A percentile compares a stretch with the other conserved stretches of the same genome.
Conservation (phyloP, 768 basidiomycete species). For the Hygrocybe coccinea region DNA sequence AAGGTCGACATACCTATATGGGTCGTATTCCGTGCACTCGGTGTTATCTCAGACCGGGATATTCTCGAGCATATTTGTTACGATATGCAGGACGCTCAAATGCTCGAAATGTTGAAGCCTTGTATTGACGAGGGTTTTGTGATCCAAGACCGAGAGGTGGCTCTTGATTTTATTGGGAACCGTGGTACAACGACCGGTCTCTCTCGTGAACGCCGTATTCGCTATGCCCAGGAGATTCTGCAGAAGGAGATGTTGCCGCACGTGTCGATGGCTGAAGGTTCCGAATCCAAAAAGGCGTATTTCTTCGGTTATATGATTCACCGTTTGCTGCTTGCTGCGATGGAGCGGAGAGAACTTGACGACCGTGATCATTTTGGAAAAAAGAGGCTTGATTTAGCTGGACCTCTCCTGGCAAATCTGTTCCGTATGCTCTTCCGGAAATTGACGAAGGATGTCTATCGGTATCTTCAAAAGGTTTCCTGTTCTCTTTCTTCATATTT, state of each 20-base stretch:
- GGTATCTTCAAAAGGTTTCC: slow-evolving; percentile 89
- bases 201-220: slow-evolving; percentile 85
- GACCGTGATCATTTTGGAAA: slow-evolving; percentile 99
- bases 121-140: slow-evolving; percentile 99
- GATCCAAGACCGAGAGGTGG: slow-evolving; percentile 95
- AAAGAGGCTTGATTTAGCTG: slow-evolving; percentile 93
- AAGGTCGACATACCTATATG: slow-evolving; percentile 98
- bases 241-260: slow-evolving; percentile 99
- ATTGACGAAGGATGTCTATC: slow-evolving; percentile 93
- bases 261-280: slow-evolving; percentile 92
- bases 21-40: slow-evolving; percentile 97
- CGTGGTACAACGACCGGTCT: slow-evolving; percentile 93
- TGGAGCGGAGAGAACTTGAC: slow-evolving; percentile 93
- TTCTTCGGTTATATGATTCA: slow-evolving; percentile 99
- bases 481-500: slow-evolving; percentile 2
- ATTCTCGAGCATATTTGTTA: slow-evolving; percentile 98
- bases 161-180: slow-evolving; percentile 96
- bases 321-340: slow-evolving; percentile 84
- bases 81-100: slow-evolving; percentile 91
- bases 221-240: slow-evolving; percentile 94
- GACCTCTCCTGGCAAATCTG: slow-evolving; percentile 90
- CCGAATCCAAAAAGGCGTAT: slow-evolving; percentile 97
- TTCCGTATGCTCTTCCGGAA: slow-evolving; percentile 98
- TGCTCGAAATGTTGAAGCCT: slow-evolving; percentile 97
- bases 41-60: slow-evolving; percentile 95